A percentile compares a stretch with the other conserved stretches of the same genome.
These are phyloP conservation scores for Alternaria sp. DNA, from an alignment of 2,329 filamentous ascomycete species.

Conservation along the genomic window DNA sequence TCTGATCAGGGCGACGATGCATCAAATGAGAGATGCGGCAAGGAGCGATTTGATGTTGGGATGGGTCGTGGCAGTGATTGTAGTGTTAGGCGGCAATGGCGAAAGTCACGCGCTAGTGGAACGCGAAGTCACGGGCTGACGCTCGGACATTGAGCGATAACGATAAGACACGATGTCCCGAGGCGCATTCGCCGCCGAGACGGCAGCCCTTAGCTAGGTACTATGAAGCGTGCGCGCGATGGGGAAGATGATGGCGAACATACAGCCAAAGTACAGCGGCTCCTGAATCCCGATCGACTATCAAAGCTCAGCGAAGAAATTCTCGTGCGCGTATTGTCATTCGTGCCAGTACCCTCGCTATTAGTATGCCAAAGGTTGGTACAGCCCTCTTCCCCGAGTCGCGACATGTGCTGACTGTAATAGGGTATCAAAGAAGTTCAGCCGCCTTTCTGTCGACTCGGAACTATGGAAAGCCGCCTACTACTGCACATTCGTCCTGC, in stretches of 20 bases:
- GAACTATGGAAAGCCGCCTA: conserved; percentile 93
- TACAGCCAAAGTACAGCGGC: conserved; percentile 57
- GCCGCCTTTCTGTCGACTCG: conserved; percentile 77
- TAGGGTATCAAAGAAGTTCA: conserved; percentile 79
- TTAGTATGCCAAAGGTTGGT: conserved; percentile 68
- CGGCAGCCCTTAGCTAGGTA: conserved; percentile 6
- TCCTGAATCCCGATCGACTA: conserved; percentile 65
- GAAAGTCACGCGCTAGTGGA: conserved; percentile 8
- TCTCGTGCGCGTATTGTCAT: conserved; percentile 82
- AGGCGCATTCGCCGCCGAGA: conserved; percentile 19
- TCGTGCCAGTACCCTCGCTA: conserved; percentile 74
- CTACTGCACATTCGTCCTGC: conserved; percentile 85
- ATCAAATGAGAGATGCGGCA: not conserved
- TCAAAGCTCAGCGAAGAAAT: conserved; percentile 86
- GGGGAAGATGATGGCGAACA: conserved; percentile 38
- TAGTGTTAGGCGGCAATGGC: conserved; percentile 14
- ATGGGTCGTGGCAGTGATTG: not conserved
- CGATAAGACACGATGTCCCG: conserved; percentile 18
- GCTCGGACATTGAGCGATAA: conserved; percentile 32
- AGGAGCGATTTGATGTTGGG: not conserved
- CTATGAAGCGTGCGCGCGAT: conserved; percentile 52
- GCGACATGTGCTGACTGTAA: conserved; percentile 11
- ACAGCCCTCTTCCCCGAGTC: not conserved
- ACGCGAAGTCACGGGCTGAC: conserved; percentile 37
- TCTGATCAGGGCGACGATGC: conserved; percentile 8